Conservation (phyloP, 2,329 filamentous ascomycete species). For the Aspergillus fructus region DNA sequence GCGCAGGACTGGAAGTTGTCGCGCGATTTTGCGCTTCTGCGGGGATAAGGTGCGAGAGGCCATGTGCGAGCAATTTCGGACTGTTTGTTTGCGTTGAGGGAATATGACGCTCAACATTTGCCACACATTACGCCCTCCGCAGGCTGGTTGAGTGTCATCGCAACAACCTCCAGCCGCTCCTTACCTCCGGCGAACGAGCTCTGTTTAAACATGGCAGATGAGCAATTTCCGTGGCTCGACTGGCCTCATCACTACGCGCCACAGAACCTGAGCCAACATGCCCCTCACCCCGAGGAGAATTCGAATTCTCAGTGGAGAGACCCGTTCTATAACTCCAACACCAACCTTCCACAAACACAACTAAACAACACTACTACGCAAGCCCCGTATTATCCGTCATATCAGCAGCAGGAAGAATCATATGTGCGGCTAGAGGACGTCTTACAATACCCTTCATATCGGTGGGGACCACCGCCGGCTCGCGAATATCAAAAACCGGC, state of each 20-base stretch:
- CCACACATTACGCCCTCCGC: not conserved
- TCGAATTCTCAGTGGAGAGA: not conserved
- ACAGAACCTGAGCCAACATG: conserved; percentile 1
- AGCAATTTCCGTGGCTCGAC: conserved; percentile 14
- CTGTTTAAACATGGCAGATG: conserved; percentile 18
- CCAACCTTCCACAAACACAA: not conserved
- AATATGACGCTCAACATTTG: not conserved
- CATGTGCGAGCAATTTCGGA: not conserved
- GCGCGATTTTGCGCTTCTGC: not conserved
- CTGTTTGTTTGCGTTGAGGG: not conserved
- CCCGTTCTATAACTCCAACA: not conserved
- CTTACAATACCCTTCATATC: not conserved
- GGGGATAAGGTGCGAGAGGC: not conserved
- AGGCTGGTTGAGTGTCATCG: not conserved
- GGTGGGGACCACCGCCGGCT: not conserved
- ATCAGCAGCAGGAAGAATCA: conserved; percentile 1
- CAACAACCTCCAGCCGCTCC: not conserved
- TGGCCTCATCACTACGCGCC: conserved; percentile 19
- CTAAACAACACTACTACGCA: not conserved
- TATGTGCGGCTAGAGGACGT: conserved; percentile 6
- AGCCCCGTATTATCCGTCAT: not conserved
- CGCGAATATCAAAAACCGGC: not conserved
- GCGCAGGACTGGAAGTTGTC: not conserved
- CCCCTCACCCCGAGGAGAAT: conserved; percentile 1
- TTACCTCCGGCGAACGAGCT: not conserved